Percentiles rank a stretch among this genome's conserved stretches.
These are phyloP conservation scores for Fistulinella prunicolor DNA, from an alignment of 768 basidiomycete genomes.

Conservation along the genomic window DNA sequence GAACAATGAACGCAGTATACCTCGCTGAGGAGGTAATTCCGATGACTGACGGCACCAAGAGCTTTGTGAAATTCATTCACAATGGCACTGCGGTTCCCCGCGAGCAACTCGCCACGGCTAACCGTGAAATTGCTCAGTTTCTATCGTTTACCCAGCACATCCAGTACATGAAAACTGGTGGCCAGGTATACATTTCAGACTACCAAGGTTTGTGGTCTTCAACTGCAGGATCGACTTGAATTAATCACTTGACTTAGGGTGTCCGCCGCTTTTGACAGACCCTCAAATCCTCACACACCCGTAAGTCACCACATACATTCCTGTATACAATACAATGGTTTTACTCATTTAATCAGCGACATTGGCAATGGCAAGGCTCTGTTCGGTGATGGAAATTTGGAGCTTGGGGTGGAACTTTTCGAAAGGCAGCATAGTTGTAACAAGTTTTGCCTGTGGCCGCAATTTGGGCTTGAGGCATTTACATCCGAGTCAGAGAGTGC, in stretches of 20 bases:
- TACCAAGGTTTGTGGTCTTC: not conserved
- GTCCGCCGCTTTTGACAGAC: not conserved
- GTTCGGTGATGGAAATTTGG: not conserved
- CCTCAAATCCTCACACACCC: not conserved
- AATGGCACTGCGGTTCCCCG: not conserved
- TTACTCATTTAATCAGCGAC: not conserved
- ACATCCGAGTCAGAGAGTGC: too few relatives aligned
- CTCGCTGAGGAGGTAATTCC: not conserved
- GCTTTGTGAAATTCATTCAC: not conserved
- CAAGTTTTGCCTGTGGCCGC: not conserved
- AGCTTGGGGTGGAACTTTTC: not conserved
- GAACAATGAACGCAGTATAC: not conserved
- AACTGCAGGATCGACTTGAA: too few relatives aligned
- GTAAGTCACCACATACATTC: too few relatives aligned
- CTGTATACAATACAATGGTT: too few relatives aligned
- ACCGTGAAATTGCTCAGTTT: too few relatives aligned
- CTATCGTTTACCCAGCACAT: not conserved
- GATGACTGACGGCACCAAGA: too few relatives aligned
- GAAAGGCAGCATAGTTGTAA: conserved; percentile 2
- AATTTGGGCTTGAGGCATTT: too few relatives aligned
- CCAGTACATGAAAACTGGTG: not conserved
- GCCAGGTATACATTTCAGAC: not conserved
- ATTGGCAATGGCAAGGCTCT: not conserved
- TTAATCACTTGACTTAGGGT: too few relatives aligned
- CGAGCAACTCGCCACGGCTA: too few relatives aligned